Conservation (phyloP, 345 rosid genomes). For the Eucalyptus urophylla region DNA sequence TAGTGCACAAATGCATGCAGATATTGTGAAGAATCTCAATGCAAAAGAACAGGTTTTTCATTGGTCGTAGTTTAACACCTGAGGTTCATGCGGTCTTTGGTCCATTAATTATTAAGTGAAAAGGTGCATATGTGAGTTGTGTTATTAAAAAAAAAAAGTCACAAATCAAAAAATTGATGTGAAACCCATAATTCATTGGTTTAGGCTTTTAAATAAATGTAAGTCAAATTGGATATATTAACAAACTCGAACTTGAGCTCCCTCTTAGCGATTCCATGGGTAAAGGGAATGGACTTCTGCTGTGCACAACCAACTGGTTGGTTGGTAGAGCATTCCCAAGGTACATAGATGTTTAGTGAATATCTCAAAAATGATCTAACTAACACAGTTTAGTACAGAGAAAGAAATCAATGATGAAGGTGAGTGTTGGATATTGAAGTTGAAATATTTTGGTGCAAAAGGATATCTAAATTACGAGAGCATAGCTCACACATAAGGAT, state of each 20-base stretch:
- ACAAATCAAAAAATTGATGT: background rate
- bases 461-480: too few species aligned
- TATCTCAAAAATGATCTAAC: background rate
- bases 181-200: background rate
- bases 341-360: background rate
- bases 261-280: too few species aligned
- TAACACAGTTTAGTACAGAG: background rate
- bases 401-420: background rate
- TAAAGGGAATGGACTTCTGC: rapidly evolving
- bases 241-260: background rate
- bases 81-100: background rate
- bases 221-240: rapidly evolving
- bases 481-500: too few species aligned
- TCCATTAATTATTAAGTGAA: background rate
- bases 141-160: background rate
- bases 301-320: background rate
- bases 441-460: background rate
- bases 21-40: background rate
- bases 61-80: background rate
- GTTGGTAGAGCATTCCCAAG: background rate
- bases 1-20: background rate
- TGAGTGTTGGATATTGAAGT: background rate
- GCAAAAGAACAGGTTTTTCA: background rate
- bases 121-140: background rate
- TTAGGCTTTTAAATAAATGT: background rate